Evolutionary conservation across 495 filamentous ascomycete species (phyloP).

Genomic region (Aspergillus baeticus): DNA sequence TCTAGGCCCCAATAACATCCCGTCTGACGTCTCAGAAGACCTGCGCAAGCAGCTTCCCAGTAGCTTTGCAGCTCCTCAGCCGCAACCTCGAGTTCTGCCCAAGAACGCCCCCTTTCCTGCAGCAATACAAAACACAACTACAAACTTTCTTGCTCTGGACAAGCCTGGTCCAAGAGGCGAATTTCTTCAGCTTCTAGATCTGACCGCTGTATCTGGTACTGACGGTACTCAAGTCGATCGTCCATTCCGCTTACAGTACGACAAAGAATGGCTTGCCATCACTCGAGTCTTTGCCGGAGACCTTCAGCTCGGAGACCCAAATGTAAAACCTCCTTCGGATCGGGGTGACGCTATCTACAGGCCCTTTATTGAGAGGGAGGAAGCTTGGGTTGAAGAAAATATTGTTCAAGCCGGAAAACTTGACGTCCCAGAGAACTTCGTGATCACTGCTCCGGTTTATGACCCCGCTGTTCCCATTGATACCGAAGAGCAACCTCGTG

Average conservation of each 20-base stretch:
- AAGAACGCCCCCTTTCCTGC: conserved; percentile 45
- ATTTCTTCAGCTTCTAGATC: conserved; percentile 76
- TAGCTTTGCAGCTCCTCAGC: conserved; percentile 52
- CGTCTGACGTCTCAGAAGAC: conserved; percentile 48
- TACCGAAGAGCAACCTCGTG: conserved; percentile 54
- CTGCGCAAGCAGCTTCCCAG: conserved; percentile 67
- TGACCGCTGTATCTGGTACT: conserved; percentile 44
- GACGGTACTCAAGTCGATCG: conserved; percentile 17
- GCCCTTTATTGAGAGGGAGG: conserved; percentile 59
- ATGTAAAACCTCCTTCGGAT: conserved; percentile 44
- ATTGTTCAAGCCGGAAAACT: conserved; percentile 59
- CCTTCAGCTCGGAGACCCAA: conserved; percentile 57
- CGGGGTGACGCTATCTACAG: conserved; percentile 65
- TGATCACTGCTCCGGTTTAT: conserved; percentile 70
- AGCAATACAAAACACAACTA: conserved; percentile 69
- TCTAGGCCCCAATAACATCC: neutral
- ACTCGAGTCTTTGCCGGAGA: conserved; percentile 71
- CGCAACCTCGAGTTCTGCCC: conserved; percentile 17
- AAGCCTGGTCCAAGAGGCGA: conserved; percentile 70
- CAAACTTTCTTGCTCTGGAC: conserved; percentile 84
- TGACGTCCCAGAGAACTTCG: conserved; percentile 73
- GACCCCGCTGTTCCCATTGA: conserved; percentile 38
- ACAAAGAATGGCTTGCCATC: conserved; percentile 94
- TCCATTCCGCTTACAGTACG: conserved; percentile 65
- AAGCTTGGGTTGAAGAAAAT: conserved; percentile 75